These are phyloP conservation scores for Melampsora larici-populina DNA, from an alignment of 1,284 basidiomycete genomes.

Conservation along the genomic window DNA sequence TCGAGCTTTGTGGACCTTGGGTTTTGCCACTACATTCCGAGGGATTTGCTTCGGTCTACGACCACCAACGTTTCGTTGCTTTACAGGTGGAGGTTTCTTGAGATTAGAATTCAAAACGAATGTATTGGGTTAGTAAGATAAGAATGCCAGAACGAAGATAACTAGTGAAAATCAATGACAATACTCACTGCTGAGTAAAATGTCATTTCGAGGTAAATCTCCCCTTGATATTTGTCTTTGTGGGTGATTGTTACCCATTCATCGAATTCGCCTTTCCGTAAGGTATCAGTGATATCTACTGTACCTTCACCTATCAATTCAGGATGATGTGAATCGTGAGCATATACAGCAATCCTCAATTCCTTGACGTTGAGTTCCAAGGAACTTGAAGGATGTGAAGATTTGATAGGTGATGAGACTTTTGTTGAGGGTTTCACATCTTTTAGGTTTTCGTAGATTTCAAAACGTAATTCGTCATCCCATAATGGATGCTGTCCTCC, in stretches of 20 bases:
- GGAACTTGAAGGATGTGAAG: background rate
- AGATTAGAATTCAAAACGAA: background rate
- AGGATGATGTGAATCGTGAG: conserved; percentile 90
- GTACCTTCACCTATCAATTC: conserved; percentile 88
- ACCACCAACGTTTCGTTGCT: conserved; percentile 14
- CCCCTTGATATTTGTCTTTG: conserved; percentile 81
- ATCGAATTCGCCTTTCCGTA: conserved; percentile 94
- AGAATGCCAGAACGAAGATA: background rate
- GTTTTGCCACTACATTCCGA: background rate
- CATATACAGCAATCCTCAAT: conserved; percentile 80
- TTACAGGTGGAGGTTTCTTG: conserved; percentile 40
- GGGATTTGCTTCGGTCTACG: background rate
- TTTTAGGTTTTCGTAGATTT: conserved; percentile 74
- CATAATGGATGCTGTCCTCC: conserved; percentile 98
- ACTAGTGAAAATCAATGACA: background rate
- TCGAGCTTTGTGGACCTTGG: too few species aligned
- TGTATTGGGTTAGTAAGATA: background rate
- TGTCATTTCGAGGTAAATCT: conserved; percentile 88
- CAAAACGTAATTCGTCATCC: conserved; percentile 97
- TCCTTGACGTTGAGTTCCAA: conserved; percentile 59
- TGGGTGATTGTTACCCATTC: conserved; percentile 91
- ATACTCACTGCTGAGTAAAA: conserved; percentile 69
- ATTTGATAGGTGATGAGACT: conserved; percentile 46
- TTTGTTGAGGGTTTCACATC: conserved; percentile 62
- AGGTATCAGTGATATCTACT: conserved; percentile 81